These are phyloP conservation scores for Penicillium sumatraense DNA, from an alignment of 2,329 filamentous ascomycete genomes.

Conservation along the genomic window DNA sequence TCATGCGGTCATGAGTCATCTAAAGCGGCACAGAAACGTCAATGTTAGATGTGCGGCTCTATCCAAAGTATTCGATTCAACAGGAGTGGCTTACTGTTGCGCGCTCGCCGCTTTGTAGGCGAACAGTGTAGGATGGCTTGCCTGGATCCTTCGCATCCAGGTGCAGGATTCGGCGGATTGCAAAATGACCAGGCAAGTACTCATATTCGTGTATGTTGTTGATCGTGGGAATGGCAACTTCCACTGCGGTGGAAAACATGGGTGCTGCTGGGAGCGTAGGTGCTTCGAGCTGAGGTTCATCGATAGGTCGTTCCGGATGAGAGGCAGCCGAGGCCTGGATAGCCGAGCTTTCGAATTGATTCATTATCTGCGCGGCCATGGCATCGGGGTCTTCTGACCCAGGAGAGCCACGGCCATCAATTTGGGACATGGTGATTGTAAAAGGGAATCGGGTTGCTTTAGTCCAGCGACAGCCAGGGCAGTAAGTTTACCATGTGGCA, in stretches of 20 bases:
- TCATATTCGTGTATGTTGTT: conserved; percentile 41
- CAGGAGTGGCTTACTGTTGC: conserved; percentile 35
- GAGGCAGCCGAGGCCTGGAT: not conserved
- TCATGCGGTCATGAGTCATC: conserved; percentile 33
- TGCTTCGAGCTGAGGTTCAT: conserved; percentile 7
- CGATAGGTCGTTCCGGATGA: not conserved
- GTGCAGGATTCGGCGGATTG: conserved; percentile 35
- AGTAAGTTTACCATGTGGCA: not conserved
- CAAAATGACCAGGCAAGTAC: conserved; percentile 45
- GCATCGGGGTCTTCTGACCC: conserved; percentile 11
- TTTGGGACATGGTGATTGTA: conserved; percentile 5
- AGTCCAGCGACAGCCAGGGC: not conserved
- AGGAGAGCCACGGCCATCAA: not conserved
- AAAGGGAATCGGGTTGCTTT: not conserved
- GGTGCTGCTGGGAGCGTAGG: not conserved
- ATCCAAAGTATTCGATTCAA: not conserved
- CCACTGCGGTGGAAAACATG: conserved; percentile 2
- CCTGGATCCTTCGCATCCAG: conserved; percentile 27
- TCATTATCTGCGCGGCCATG: conserved; percentile 9
- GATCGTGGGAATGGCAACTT: conserved; percentile 38
- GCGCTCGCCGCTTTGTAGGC: conserved; percentile 41
- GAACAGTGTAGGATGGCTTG: conserved; percentile 36
- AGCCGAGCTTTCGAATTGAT: conserved; percentile 8
- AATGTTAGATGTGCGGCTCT: not conserved
- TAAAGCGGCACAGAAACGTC: conserved; percentile 24